Evolutionary conservation across 306 rosid species (phyloP).

Genomic region (Sicyos baderoa): DNA sequence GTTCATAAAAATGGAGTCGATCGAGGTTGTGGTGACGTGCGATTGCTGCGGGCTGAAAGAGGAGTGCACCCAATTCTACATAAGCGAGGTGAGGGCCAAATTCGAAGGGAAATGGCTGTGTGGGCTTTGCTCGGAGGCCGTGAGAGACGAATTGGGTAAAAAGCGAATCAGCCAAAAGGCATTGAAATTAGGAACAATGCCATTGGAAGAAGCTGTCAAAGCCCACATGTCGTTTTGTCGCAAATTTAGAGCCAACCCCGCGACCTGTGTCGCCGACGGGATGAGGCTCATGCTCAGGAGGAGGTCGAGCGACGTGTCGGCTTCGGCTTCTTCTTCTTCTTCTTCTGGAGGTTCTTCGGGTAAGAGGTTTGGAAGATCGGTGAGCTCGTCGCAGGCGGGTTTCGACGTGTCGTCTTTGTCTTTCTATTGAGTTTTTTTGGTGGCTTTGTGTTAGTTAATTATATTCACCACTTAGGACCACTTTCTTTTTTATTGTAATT

Average conservation of each 20-base stretch:
- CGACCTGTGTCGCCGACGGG: slow-evolving; percentile 82
- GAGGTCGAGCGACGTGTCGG: slow-evolving; percentile 55
- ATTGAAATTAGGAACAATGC: slow-evolving; percentile 3
- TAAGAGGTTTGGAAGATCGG: slow-evolving; percentile 49
- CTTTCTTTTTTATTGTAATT: background rate
- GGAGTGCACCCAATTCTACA: slow-evolving; percentile 86
- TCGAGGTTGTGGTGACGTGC: slow-evolving; percentile 75
- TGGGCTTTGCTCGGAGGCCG: slow-evolving; percentile 98
- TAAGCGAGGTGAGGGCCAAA: slow-evolving; percentile 54
- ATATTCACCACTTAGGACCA: background rate
- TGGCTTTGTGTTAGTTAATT: background rate
- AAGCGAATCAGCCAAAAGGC: slow-evolving; percentile 46
- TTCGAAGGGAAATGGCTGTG: slow-evolving; percentile 93
- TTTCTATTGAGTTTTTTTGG: slow-evolving; percentile 26
- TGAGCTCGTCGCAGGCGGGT: slow-evolving; percentile 68
- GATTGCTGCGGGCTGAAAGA: slow-evolving; percentile 95
- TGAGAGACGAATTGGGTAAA: slow-evolving; percentile 55
- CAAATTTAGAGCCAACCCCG: slow-evolving; percentile 83
- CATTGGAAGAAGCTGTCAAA: slow-evolving; percentile 78
- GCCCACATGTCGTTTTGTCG: slow-evolving; percentile 98
- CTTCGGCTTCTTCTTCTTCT: slow-evolving; percentile 25
- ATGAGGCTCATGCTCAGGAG: slow-evolving; percentile 94
- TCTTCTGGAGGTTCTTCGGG: too few relatives aligned
- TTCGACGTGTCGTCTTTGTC: slow-evolving; percentile 51
- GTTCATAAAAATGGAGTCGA: slow-evolving; percentile 42